Conservation (phyloP, 1,139 yeast genomes). For the Williopsis jadinii region DNA sequence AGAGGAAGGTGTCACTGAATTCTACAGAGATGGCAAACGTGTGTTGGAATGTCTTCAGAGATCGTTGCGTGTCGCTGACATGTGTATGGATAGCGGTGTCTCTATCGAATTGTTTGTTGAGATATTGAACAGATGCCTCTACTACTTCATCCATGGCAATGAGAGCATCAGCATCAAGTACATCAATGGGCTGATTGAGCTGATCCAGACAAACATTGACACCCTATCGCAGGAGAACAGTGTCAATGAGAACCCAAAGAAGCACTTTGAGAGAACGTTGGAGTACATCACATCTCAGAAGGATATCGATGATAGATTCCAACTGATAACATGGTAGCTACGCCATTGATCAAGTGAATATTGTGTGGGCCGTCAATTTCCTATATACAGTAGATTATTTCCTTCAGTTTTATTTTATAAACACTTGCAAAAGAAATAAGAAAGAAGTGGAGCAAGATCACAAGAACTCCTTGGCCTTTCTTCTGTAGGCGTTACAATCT, state of each 20-base stretch:
- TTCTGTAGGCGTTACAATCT: constrained; percentile 85
- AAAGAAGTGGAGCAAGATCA: constrained; percentile 21
- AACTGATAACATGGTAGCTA: constrained; percentile 33
- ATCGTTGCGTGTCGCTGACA: constrained; percentile 84
- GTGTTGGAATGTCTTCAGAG: constrained; percentile 67
- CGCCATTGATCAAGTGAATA: too few species aligned
- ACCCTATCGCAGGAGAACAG: constrained; percentile 32
- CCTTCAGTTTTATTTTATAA: too few species aligned
- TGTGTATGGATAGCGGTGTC: constrained; percentile 79
- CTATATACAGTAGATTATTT: neutral
- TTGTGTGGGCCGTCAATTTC: neutral
- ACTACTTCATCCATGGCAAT: constrained; percentile 81
- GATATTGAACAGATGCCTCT: constrained; percentile 76
- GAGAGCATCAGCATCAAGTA: constrained; percentile 63
- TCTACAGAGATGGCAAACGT: constrained; percentile 49
- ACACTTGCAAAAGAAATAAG: too few species aligned
- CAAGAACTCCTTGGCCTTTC: constrained; percentile 78
- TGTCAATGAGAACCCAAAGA: constrained; percentile 32
- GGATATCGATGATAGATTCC: constrained; percentile 56
- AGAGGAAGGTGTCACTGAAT: constrained; percentile 35
- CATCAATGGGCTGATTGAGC: constrained; percentile 79
- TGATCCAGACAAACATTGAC: constrained; percentile 70
- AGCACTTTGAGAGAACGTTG: constrained; percentile 61
- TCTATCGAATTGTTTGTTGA: constrained; percentile 83
- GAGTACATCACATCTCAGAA: constrained; percentile 61